Evolutionary conservation across 2,329 filamentous ascomycete genomes (phyloP), one percentile per base, ranked within the genome.

Genomic region (Colletotrichum sojae): DNA sequence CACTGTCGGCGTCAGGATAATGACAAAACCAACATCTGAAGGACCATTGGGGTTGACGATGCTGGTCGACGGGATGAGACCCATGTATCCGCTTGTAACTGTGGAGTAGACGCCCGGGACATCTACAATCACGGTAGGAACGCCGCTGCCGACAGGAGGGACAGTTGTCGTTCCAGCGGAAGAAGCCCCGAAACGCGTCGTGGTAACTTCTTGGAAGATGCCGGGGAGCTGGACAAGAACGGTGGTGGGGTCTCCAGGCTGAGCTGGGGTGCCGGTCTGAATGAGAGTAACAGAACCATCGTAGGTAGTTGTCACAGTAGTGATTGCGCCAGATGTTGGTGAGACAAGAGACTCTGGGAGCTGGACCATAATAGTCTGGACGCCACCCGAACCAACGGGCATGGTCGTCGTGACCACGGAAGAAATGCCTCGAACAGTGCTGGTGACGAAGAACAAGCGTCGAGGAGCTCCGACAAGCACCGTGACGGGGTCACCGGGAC

Each of bases 191-290:
- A 67, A 64, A 5, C 65, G 65, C 6, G 65, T 68, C 4, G 45
- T 53, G 8, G 60, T 68, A 5, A 59, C 22, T 25, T 49, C 25
- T 20, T 51, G 27, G 15, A 65, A 6, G 1, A 27, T 6, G 15
- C 39, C 65, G 8, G 65, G 65, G 16, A 68, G 20, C 20, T 68
- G 61, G 10, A 68, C 61, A n/a, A 67, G 45, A 2, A 67, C 60
- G 5, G 65, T 67, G 2, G 60, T 67, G 10, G 18, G 45, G 15
- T 64, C 64, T 4, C 64, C 60, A 9, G 52, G 46, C 15, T 40
- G 36, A 4, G 27, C 25, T 0, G 64, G 64, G 6, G 36, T 67
- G 6, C 20, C 43, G 10, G 64, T 67, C 16, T 63, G 53, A 4
- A 58, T 22, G 5, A 64, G 36, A 5, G 64, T 67, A 15, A 63